Evolutionary conservation across 2,329 filamentous ascomycete genomes (phyloP), one percentile per base, ranked within the genome.

Genomic region (Thyridium curvatum): DNA sequence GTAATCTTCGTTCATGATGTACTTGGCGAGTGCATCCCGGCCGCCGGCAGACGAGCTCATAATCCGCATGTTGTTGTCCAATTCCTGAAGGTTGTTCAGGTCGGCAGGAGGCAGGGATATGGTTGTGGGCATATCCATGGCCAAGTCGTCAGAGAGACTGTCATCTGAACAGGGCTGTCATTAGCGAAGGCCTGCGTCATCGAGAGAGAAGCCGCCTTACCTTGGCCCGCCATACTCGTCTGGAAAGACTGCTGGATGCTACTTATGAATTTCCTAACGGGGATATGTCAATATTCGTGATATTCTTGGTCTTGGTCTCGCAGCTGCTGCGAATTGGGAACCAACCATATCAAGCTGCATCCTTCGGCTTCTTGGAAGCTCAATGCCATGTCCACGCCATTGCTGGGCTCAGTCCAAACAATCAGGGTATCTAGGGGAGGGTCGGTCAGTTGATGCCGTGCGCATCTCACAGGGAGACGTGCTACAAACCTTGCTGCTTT

Each of bases 321-420:
- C 15, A 18, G 12, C 9, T n/a, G 29, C 46, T 39, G 43, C 17
- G 38, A 45, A 34, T 34, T 42, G 35, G 37, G 43, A 30, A 59
- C 68, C 59, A 54, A 94, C 93, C 93, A 98, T 61, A 98, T 95
- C 46, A 82, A 73, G 15, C 86, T 79, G 63, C 93, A 98, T 34
- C 91, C 93, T 50, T 97, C 93, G 3, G 90, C 84, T 66, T 98
- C 93, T 62, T 98, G 93, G 56, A 98, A 98, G 59, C 90, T 96
- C 46, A 98, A 75, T 32, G 93, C 93, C 93, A 98, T 97, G 59
- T 98, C 93, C 40, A 90, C 81, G 42, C 85, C 85, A 65, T 82
- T 93, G 43, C 59, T 64, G 4, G 81, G 78, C 59, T 97, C 93
- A 30, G 91, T 96, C 93, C 93, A 98, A 44, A 98, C 90, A 46